Base-by-base conservation (phyloP, 2,329 filamentous ascomycete genomes). In the Fusarium verrucosum region DNA sequence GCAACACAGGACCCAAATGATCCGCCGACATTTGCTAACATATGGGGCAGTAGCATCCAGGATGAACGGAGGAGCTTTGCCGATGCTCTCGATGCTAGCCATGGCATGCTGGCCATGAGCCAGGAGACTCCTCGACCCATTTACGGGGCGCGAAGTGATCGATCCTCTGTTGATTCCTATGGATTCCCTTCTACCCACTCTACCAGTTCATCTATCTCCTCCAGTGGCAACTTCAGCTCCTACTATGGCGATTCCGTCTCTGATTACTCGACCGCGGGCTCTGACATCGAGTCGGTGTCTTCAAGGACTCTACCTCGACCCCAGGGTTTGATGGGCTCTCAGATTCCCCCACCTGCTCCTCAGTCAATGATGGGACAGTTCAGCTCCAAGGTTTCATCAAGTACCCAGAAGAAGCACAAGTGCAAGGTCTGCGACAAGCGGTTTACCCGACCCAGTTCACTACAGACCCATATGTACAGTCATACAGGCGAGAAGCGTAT, bases 361-460 rank as follows among this genome's bases (percentile, higher is more conserved):
- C 92, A 96, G 75, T 96, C 94, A 1, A 97, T 99, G 93, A 99
- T 99, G 95, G 89, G 92, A 49, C 94, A 96, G 73, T 98, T 98
- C 81, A 97, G 92, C 79, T 97, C 94, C 65, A 97, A 97, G 80
- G 89, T 97, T 49, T 94, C 93, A 1, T 94, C 92, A 17, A 97
- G 92, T 80, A 95, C 94, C 10, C 93, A 97, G 76, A 98, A 98
- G 88, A 98, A 98, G 84, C 95, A 98, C 82, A 97, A 97, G 83
- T 98, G 94, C 86, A 97, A 97, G 81, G 92, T 98, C 59, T 98
- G 94, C 82, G 94, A 97, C 79, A 97, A 98, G 85, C 89, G 94
- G 38, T 98, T 98, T 77, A 97, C 94, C 3, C 87, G 94, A 51
- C 94, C 94, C 2, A 97, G 93, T 75, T 97, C 94, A 14, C 79